A percentile compares a stretch with the other conserved stretches of the same genome.
Conservation (phyloP, 2,329 filamentous ascomycete species). For the Colletotrichum spaethianum region DNA sequence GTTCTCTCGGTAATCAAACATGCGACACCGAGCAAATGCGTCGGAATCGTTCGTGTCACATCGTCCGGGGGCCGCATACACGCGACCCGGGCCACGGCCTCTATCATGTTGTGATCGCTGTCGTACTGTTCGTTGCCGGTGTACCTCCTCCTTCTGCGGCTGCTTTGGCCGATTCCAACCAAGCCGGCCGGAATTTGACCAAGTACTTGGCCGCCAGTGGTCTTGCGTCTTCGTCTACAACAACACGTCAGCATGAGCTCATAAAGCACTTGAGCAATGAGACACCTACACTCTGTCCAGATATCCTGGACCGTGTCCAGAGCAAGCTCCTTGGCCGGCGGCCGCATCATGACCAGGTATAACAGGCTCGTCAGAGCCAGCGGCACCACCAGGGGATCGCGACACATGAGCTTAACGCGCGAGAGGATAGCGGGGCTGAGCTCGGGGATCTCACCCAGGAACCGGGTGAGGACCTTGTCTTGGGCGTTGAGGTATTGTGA, state of each 20-base stretch:
- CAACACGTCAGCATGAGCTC: constrained; percentile 41
- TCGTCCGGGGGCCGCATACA: neutral
- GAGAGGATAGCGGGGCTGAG: constrained; percentile 80
- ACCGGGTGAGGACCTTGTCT: constrained; percentile 91
- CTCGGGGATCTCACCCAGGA: constrained; percentile 91
- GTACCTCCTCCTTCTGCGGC: constrained; percentile 43
- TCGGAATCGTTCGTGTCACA: constrained; percentile 8
- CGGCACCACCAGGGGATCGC: constrained; percentile 75
- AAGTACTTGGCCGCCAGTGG: constrained; percentile 75
- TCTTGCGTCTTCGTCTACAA: constrained; percentile 72
- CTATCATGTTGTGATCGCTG: constrained; percentile 51
- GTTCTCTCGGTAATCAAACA: neutral
- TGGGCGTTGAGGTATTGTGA: constrained; percentile 91
- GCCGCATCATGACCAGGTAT: constrained; percentile 78
- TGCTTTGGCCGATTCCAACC: constrained; percentile 54
- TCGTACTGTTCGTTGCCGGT: constrained; percentile 43
- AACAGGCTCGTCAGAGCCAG: constrained; percentile 75
- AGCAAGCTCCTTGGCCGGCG: constrained; percentile 74
- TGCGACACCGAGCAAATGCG: neutral
- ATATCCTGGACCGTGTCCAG: constrained; percentile 77
- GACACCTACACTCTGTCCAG: constrained; percentile 74
- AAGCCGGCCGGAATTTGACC: constrained; percentile 71
- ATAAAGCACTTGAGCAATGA: neutral
- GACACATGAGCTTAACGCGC: constrained; percentile 77
- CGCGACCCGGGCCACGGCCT: neutral